Evolutionary conservation across 345 rosid genomes (phyloP), one percentile per base, ranked within the genome.

Genomic region (Kernera saxatilis): DNA sequence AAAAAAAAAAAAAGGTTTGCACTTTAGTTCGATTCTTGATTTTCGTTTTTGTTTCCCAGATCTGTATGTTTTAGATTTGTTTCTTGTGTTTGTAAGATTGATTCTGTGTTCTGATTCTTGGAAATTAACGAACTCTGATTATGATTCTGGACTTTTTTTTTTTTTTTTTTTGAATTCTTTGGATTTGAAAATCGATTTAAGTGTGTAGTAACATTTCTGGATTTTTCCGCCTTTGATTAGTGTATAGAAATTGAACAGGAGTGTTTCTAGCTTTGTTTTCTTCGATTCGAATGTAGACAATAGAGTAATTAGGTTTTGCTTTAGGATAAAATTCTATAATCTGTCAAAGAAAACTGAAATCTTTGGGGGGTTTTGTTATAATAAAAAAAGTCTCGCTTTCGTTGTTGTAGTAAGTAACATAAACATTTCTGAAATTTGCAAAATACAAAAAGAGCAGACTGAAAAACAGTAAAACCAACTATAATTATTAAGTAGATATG

Each of bases 31-130:
- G 22, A 19, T 56, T 3, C n/a, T 53, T 21, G 10, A 19, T 35
- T 60, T 35, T 30, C 0, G 9, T 52, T 33, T 30, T 5, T 41
- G 15, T 59, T 49, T 51, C 21, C 6, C 71, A 76, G 67, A 73
- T 73, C 77, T 73, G 72, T 27, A 19, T 57, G 64, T 33, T 48
- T 33, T 56, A 43, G 64, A 53, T 61, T 51, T 27, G n/a, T 58
- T 59, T 4, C 27, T 7, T 51, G 23, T 33, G 48, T 66, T 50
- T 53, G 2, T 5, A 26, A n/a, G 6, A 15, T 6, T 8, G 39
- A 45, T 51, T 30, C 1, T 67, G 52, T 37, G 43, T 39, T 57
- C 3, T 66, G 30, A 2, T 46, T 57, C 44, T 13, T 32, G 23
- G 12, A 53, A 63, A 64, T 25, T 44, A 15, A 45, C 8, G 1